Evolutionary conservation across 108 stramenopile species (phyloP).

Genomic region (Stephanodiscus minutulus): DNA sequence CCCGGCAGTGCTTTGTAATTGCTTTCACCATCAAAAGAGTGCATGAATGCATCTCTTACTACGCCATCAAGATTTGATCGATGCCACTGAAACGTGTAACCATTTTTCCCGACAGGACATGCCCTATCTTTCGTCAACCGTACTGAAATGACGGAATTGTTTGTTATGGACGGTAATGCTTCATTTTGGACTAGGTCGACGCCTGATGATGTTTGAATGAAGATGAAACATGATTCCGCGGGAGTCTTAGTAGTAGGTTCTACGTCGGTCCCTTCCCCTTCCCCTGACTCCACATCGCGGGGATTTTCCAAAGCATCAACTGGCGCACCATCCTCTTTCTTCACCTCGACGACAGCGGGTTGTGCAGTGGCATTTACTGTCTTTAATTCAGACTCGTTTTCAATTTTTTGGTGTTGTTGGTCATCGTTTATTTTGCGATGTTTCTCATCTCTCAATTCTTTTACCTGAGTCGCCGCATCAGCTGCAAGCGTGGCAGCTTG

Average conservation of each 20-base stretch:
- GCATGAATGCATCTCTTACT: neutral
- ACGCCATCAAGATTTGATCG: constrained; percentile 34
- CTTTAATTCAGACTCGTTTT: constrained; percentile 1
- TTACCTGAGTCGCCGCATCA: constrained; percentile 36
- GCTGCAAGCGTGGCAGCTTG: constrained; percentile 40
- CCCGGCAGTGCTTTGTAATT: neutral
- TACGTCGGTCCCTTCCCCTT: neutral
- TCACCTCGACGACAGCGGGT: constrained; percentile 1
- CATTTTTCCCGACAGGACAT: constrained; percentile 32
- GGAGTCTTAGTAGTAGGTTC: neutral
- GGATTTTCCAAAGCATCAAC: neutral
- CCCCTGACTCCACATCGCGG: neutral
- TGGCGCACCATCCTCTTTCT: neutral
- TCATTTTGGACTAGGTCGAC: constrained; percentile 14
- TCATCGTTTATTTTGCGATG: constrained; percentile 39
- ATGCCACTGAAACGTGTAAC: constrained; percentile 68
- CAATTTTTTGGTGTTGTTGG: constrained; percentile 1
- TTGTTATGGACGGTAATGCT: neutral
- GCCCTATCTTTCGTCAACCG: constrained; percentile 34
- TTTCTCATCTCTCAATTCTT: constrained; percentile 43
- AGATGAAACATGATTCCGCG: constrained; percentile 15
- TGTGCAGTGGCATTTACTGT: neutral
- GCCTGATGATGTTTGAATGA: constrained; percentile 20
- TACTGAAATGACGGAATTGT: constrained; percentile 24
- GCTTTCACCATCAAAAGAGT: constrained; percentile 16